Base-by-base conservation (phyloP, 768 basidiomycete species). In the Kwoniella shandongensis region DNA sequence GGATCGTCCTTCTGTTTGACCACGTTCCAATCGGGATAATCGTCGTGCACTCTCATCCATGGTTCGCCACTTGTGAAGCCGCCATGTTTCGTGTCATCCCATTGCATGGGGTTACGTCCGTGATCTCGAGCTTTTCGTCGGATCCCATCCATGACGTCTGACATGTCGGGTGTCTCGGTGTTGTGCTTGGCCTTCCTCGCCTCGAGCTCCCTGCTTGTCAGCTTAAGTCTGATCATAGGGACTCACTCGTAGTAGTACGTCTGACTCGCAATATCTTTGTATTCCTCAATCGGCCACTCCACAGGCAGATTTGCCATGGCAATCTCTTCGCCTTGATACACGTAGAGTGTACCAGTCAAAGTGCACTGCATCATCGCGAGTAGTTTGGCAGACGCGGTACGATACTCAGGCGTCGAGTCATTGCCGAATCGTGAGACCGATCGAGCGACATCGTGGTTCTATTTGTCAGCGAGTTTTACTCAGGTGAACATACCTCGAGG, bases 301-400 rank as follows among this genome's bases (percentile, higher is more conserved):
- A 63, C 51, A 0, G 77, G 77, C 4, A 75, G 51, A 52, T 79
- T 79, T 61, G 80, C 82, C 72, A 86, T 76, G 0, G 83, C 87
- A 0, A 89, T 80, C 67, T 89, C 88, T 71, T 88, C 80, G 2
- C 74, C 88, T 76, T 89, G 86, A 69, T 85, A 89, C 11, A 89
- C 78, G 70, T 84, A 89, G 59, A 85, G 75, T 18, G 87, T 87
- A 5, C 88, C 87, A 7, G 80, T 78, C 39, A 85, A 83, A 1
- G 84, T 81, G 32, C 82, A 78, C 61, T 88, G 81, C 32, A 87
- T 73, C 51, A 86, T 78, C 0, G 84, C 81, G 18, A 88, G 73
- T 74, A 88, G 76, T 73, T 88, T 88, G 3, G 83, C 84, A 5
- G 84, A 17, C 12, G n/a, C 66, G 0, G 78, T 70, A 3, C 86